Conservation (phyloP, 2,329 filamentous ascomycete genomes). For the Alternaria metachromatica region DNA sequence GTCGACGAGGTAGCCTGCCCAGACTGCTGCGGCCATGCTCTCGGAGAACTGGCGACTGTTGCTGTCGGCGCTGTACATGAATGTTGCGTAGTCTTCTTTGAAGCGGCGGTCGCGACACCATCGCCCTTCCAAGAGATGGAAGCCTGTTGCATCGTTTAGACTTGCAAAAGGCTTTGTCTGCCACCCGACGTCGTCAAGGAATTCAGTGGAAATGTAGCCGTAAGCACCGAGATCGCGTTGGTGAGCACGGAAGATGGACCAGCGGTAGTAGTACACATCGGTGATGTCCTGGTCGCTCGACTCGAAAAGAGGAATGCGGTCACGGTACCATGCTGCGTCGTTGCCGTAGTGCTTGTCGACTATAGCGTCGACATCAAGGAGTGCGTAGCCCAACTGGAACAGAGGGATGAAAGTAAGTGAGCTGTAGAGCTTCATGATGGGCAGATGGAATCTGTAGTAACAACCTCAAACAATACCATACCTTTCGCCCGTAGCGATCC, state of each 20-base stretch:
- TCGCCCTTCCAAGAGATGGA: conserved; percentile 54
- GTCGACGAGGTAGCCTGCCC: conserved; percentile 52
- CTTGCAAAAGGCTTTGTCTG: conserved; percentile 52
- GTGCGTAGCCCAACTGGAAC: background rate
- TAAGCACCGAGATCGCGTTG: conserved; percentile 53
- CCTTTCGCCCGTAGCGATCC: background rate
- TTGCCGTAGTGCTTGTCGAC: conserved; percentile 49
- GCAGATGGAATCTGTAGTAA: background rate
- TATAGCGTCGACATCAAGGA: conserved; percentile 37
- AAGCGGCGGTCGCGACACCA: conserved; percentile 55
- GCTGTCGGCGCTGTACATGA: conserved; percentile 50
- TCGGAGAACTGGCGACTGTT: conserved; percentile 55
- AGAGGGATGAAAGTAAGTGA: background rate
- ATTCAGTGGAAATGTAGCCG: conserved; percentile 56
- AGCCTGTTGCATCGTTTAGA: conserved; percentile 54
- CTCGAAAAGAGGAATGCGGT: conserved; percentile 51
- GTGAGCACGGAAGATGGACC: conserved; percentile 54
- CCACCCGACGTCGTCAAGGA: conserved; percentile 54
- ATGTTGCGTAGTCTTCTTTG: conserved; percentile 53
- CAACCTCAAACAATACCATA: background rate
- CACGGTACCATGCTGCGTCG: conserved; percentile 50
- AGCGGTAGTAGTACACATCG: conserved; percentile 57
- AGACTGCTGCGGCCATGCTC: conserved; percentile 52
- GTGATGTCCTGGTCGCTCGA: conserved; percentile 48
- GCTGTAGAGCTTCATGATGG: background rate